Conservation (phyloP, 2,329 filamentous ascomycete genomes). For the Fonsecaea pedrosoi region DNA sequence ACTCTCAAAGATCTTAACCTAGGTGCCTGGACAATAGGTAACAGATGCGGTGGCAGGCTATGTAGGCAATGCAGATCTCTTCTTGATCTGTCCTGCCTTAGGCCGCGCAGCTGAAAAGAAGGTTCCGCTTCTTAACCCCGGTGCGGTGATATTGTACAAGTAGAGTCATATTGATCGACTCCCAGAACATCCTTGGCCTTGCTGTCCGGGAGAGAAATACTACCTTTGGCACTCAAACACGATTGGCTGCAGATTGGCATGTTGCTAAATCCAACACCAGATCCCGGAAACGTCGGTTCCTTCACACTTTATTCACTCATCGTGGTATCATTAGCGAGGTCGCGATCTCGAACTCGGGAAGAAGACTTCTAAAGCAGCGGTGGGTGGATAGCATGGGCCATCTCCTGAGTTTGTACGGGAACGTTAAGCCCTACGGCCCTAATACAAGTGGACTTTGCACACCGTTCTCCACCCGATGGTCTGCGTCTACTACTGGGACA, state of each 20-base stretch:
- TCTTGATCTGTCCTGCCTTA: constrained; percentile 13
- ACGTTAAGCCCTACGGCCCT: constrained; percentile 19
- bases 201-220: constrained; percentile 5
- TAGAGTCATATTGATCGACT: constrained; percentile 20
- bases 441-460: constrained; percentile 11
- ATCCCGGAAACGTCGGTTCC: not conserved
- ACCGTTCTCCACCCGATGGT: constrained; percentile 13
- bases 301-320: not conserved
- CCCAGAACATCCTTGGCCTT: constrained; percentile 6
- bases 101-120: constrained; percentile 25
- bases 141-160: constrained; percentile 12
- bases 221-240: constrained; percentile 1
- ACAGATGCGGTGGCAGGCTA: constrained; percentile 5
- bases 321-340: constrained; percentile 3
- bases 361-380: constrained; percentile 7
- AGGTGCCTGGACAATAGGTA: not conserved
- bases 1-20: not conserved
- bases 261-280: not conserved
- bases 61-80: constrained; percentile 19
- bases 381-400: constrained; percentile 8
- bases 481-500: constrained; percentile 7
- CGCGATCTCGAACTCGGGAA: constrained; percentile 3
- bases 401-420: constrained; percentile 1
- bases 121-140: constrained; percentile 9
- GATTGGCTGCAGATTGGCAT: constrained; percentile 2